Percentiles rank a stretch among this genome's conserved stretches.
phyloP scores from a whole-genome alignment of 2,329 filamentous ascomycete genomes.

The Fusarium algeriense region DNA sequence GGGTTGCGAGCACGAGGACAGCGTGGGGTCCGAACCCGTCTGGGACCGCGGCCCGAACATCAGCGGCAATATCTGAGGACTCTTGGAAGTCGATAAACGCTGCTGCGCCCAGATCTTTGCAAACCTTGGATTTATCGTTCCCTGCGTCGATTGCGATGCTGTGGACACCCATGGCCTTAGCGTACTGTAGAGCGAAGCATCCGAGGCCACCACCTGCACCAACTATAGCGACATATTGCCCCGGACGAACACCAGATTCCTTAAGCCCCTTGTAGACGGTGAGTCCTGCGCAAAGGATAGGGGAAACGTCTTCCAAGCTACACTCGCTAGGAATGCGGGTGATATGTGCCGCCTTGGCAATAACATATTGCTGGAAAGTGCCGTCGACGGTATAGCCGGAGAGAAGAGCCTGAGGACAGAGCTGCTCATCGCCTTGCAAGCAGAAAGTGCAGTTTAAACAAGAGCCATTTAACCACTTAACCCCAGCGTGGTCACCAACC shows the following conservation, averaged over 20 bases:
- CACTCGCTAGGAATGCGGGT: conserved; percentile 83
- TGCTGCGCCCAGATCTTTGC: conserved; percentile 75
- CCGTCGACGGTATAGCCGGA: conserved; percentile 95
- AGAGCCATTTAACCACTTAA: conserved; percentile 94
- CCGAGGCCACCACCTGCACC: conserved; percentile 89
- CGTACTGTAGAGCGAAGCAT: conserved; percentile 84
- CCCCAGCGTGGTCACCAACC: conserved; percentile 85
- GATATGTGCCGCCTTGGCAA: conserved; percentile 89
- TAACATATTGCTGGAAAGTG: conserved; percentile 91
- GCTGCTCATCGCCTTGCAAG: conserved; percentile 81
- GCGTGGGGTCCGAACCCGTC: conserved; percentile 89
- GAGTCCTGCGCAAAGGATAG: conserved; percentile 86
- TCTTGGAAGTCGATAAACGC: conserved; percentile 84
- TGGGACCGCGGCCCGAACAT: conserved; percentile 83
- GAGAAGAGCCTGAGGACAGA: conserved; percentile 79
- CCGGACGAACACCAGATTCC: conserved; percentile 79
- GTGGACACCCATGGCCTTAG: conserved; percentile 87
- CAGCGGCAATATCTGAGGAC: conserved; percentile 81
- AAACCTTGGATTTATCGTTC: conserved; percentile 81
- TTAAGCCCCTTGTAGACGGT: conserved; percentile 92
- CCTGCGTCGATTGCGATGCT: conserved; percentile 86
- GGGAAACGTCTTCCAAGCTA: conserved; percentile 80
- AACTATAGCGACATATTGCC: conserved; percentile 84
- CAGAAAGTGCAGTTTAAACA: conserved; percentile 89
- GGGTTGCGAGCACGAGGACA: conserved; percentile 86